Conservation (phyloP, 805 yeast species). For the Candida suzukii region DNA sequence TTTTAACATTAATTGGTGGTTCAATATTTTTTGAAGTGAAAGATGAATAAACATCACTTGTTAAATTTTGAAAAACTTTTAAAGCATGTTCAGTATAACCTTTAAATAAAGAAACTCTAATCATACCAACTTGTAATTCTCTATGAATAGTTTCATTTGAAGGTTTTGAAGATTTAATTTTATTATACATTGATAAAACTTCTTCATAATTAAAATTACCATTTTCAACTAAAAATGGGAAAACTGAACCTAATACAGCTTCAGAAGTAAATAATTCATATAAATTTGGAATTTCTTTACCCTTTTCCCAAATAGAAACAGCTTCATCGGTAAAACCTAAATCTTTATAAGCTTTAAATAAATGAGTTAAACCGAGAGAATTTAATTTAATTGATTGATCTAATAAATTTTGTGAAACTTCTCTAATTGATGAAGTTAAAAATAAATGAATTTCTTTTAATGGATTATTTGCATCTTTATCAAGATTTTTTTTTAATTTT, state of each 20-base stretch:
- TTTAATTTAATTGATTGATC: slow-evolving; percentile 36
- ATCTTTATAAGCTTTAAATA: slow-evolving; percentile 54
- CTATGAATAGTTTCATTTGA: slow-evolving; percentile 27
- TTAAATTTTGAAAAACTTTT: slow-evolving; percentile 52
- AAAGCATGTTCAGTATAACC: slow-evolving; percentile 62
- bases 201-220: slow-evolving; percentile 58
- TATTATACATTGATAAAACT: slow-evolving; percentile 47
- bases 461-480: slow-evolving; percentile 49
- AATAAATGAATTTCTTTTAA: slow-evolving; percentile 46
- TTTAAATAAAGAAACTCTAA: slow-evolving; percentile 61
- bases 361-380: slow-evolving; percentile 49
- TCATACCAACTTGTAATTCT: slow-evolving; percentile 62
- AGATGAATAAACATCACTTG: slow-evolving; percentile 38
- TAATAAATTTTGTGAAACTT: slow-evolving; percentile 43
- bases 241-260: slow-evolving; percentile 58
- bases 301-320: slow-evolving; percentile 62
- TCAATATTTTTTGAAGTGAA: slow-evolving; percentile 22
- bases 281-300: slow-evolving; percentile 36
- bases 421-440: slow-evolving; percentile 42
- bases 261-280: slow-evolving; percentile 49
- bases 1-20: slow-evolving; percentile 32
- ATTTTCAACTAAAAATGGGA: slow-evolving; percentile 58
- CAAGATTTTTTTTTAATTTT: slow-evolving; percentile 51
- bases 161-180: slow-evolving; percentile 24
- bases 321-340: slow-evolving; percentile 56